Conservation (phyloP, 306 rosid species). For the Malus asiatica region DNA sequence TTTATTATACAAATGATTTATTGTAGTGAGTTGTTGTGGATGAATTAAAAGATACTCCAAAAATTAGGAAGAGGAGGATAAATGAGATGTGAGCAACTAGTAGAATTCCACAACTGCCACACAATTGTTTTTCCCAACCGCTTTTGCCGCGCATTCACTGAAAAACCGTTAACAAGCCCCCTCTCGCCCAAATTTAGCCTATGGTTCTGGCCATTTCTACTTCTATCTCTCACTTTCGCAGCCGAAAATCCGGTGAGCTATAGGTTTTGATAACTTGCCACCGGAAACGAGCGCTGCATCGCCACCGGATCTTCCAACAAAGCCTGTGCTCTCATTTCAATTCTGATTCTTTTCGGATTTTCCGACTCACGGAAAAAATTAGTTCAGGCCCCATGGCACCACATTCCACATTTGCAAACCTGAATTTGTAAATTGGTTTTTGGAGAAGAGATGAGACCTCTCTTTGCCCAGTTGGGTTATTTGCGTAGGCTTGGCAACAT, state of each 20-base stretch:
- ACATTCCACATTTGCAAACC: not conserved
- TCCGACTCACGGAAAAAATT: not conserved
- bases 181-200: conserved; percentile 24
- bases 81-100: not conserved
- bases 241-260: conserved; percentile 19
- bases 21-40: not conserved
- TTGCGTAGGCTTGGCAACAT: conserved; percentile 6
- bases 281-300: conserved; percentile 24
- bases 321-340: conserved; percentile 16
- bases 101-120: not conserved
- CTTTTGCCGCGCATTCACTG: conserved; percentile 41
- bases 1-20: not conserved
- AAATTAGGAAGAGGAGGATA: not conserved
- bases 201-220: conserved; percentile 20
- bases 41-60: not conserved
- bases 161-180: conserved; percentile 18
- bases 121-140: conserved; percentile 28
- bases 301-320: conserved; percentile 24
- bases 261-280: conserved; percentile 45
- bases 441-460: not conserved
- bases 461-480: not conserved
- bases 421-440: not conserved
- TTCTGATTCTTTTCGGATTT: conserved; percentile 5
- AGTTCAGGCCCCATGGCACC: not conserved
- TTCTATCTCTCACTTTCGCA: conserved; percentile 11